Conservation (phyloP, 192 early-diverging fungal genomes). For the Glomus cerebriforme region DNA sequence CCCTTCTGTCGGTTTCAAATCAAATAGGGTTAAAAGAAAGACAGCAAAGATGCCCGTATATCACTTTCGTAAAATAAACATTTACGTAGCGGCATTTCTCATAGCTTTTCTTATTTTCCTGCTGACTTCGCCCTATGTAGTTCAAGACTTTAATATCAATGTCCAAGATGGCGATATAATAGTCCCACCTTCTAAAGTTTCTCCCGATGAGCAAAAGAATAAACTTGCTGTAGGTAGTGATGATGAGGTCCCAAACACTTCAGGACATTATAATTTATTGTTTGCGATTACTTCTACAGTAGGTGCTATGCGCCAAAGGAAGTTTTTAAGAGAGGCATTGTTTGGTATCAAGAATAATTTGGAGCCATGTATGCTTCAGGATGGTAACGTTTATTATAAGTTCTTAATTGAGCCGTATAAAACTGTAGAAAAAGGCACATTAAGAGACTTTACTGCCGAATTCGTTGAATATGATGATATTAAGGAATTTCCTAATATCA, state of each 20-base stretch:
- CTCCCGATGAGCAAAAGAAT: too few relatives aligned
- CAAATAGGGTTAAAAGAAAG: not conserved
- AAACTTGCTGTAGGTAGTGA: too few relatives aligned
- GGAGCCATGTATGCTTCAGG: conserved; percentile 49
- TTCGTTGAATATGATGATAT: conserved; percentile 57
- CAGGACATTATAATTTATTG: conserved; percentile 47
- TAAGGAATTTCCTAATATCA: conserved; percentile 34
- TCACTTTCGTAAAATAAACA: not conserved
- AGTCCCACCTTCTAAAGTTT: too few relatives aligned
- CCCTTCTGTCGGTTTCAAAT: too few relatives aligned
- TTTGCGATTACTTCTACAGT: conserved; percentile 50
- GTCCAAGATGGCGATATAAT: not conserved
- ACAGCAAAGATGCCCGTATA: not conserved
- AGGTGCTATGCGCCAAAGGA: conserved; percentile 42
- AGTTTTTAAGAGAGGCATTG: conserved; percentile 51
- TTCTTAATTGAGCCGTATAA: conserved; percentile 44
- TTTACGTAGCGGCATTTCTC: not conserved
- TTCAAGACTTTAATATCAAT: not conserved
- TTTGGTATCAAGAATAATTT: conserved; percentile 59
- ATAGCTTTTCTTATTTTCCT: conserved; percentile 5
- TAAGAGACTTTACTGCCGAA: conserved; percentile 47
- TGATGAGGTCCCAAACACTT: not conserved
- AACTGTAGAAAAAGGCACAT: conserved; percentile 17
- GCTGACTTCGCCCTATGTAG: not conserved
- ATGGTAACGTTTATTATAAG: conserved; percentile 46